Evolutionary conservation across 2,329 filamentous ascomycete species (phyloP), one percentile per base, ranked within the genome.

Genomic region (Scorias spongiosa): DNA sequence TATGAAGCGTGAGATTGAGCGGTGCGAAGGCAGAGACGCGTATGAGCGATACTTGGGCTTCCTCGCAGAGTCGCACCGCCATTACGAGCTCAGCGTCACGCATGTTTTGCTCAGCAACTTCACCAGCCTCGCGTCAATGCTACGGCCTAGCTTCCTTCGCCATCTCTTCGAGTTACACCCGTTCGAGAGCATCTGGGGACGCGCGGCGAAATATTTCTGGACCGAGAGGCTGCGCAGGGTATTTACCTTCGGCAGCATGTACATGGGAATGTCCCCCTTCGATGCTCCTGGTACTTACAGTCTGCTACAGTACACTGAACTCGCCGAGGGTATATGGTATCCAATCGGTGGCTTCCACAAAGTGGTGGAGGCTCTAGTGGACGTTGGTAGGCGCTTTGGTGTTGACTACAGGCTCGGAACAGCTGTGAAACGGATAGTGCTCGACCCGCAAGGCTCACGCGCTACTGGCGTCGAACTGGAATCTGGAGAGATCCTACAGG

Each of bases 161-260:
- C 69, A 78, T 46, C 57, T 84, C 14, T 56, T 82, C 14, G 64
- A 65, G 10, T 58, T 86, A 44, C 81, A 84, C 64, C 80, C 80
- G 0, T 78, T 85, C 48, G 77, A 84, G 58, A 80, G 72, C 52
- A 81, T 84, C 12, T 86, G 79, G 66, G 66, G 67, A 6, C 64
- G 82, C 26, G 76, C 80, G 2, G 67, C 72, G 20, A 71, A 70
- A 48, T 85, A 85, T 54, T 86, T 86, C 59, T 72, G 68, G 67
- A 80, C 78, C 0, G 81, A 85, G 55, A 66, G 80, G 45, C 56
- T 86, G 53, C 67, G 81, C 47, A 65, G 80, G 20, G 80, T 81
- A 0, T 86, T 86, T 50, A 85, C 81, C 0, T 86, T 86, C 60
- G 80, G 76, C 17, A 84, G 78, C 52, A 87, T 86, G 81, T 86